These are phyloP conservation scores for Perkinsus marinus DNA, from an alignment of 169 alveolate species.

Conservation along the genomic window DNA sequence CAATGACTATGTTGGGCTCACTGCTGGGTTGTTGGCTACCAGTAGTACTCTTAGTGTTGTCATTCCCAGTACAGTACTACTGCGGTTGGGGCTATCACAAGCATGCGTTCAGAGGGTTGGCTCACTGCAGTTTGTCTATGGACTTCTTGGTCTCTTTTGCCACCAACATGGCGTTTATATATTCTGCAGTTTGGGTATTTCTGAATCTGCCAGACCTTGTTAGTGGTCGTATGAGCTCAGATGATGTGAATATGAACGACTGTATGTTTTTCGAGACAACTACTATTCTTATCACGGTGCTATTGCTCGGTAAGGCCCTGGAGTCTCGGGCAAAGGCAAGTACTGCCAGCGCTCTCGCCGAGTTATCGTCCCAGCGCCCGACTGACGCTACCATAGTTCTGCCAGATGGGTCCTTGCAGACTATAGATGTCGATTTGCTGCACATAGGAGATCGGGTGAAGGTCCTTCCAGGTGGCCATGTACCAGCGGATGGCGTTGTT, in stretches of 20 bases:
- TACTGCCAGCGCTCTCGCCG: conserved; percentile 4
- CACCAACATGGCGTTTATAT: background rate
- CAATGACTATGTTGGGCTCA: background rate
- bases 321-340: background rate
- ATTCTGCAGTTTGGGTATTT: background rate
- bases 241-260: background rate
- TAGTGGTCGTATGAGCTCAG: background rate
- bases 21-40: background rate
- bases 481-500: conserved; percentile 11
- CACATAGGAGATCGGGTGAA: conserved; percentile 2
- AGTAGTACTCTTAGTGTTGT: background rate
- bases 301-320: conserved; percentile 10
- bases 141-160: background rate
- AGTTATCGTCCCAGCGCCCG: background rate
- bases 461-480: conserved; percentile 7
- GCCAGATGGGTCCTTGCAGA: background rate
- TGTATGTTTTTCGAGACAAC: conserved; percentile 6
- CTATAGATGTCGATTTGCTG: background rate
- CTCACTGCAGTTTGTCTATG: background rate
- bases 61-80: background rate
- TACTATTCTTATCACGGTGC: conserved; percentile 1
- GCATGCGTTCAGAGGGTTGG: background rate
- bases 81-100: conserved; percentile 1
- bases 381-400: background rate
- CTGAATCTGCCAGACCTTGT: background rate